Evolutionary conservation across 2,329 filamentous ascomycete genomes (phyloP), one percentile per base, ranked within the genome.

Genomic region (Colletotrichum sp.): DNA sequence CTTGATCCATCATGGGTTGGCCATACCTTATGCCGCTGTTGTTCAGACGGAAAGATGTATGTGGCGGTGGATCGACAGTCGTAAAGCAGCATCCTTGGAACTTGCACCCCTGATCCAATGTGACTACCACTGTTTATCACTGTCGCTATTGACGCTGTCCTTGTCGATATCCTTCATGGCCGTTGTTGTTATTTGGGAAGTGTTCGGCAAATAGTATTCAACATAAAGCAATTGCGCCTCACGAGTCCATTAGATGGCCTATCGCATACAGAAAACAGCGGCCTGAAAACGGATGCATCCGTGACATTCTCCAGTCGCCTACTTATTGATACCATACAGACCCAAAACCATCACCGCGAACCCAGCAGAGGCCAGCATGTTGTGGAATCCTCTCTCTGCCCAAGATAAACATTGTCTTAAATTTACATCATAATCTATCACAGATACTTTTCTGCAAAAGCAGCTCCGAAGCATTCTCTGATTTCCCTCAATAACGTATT

Each of bases 281-380:
- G 28, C 28, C 18, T n/a, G 9, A 12, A 8, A 12, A 21, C 34
- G 34, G 70, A 4, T 56, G 64, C 8, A 32, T 56, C 34, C 56
- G 24, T 73, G 43, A 9, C 55, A 68, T 73, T 68, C 69, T 65
- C 48, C 28, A 38, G 56, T 64, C 58, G 36, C 18, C 62, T 58
- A 68, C 6, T 15, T 48, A 64, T 64, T 32, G 8, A 52, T 75
- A 68, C 64, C 70, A 21, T 73, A 60, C 48, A 73, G 48, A 30
- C 64, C 43, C 30, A 21, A n/a, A 43, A 48, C 62, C 58, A 7
- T 68, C 28, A 64, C 52, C 32, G 15, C 26, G 36, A 58, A 15
- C 28, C 43, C 24, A 48, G 24, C 58, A 6, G 32, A 26, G 24
- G 36, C 61, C 24, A 43, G 34, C 60, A 7, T 1, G 15, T 24